Base-by-base conservation (phyloP, 2,329 filamentous ascomycete genomes). In the Arthrobotrys sinensis region DNA sequence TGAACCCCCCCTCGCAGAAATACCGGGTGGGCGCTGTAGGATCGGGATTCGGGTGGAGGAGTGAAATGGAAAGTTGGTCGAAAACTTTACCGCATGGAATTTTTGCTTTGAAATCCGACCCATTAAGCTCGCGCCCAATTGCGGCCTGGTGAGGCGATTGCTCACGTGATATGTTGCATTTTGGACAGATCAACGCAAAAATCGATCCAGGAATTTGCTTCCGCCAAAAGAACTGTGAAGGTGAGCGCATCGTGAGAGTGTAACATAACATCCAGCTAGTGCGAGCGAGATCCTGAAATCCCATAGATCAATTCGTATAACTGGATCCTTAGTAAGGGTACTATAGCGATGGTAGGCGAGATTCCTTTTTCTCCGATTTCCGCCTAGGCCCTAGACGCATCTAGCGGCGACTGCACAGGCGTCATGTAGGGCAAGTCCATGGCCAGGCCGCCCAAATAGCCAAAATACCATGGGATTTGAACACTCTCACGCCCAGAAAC, bases 101-200 rank as follows among this genome's bases (percentile, higher is more conserved):
- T 36, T 52, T 63, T 62, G 60, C 66, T 71, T 73, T 65, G 52
- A 71, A 76, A 77, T 72, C 70, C 72, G 69, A 60, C 68, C 68
- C 63, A 32, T 21, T 5, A 38, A 57, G 60, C 45, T 64, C 45
- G 60, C 45, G 60, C 60, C 60, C 60, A 64, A 64, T 48, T 32
- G 52, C 53, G 36, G 55, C 36, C 34, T 60, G 16, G 32, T 32
- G 16, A 28, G 36, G 16, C 28, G 3, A 32, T 3, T 1, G 43
- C 24, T 64, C 60, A 64, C 60, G 60, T 64, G 52, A 57, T 21
- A 36, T 60, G 55, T 60, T 60, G 55, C 36, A 64, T 64, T 64
- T 50, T 36, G 40, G 32, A 14, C 40, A 36, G 1, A 36, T 36
- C 60, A 64, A 64, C 60, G 12, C 60, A 64, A 57, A 60, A 43